Conservation (phyloP, 805 yeast genomes). For the Scheffersomyces lignosus region DNA sequence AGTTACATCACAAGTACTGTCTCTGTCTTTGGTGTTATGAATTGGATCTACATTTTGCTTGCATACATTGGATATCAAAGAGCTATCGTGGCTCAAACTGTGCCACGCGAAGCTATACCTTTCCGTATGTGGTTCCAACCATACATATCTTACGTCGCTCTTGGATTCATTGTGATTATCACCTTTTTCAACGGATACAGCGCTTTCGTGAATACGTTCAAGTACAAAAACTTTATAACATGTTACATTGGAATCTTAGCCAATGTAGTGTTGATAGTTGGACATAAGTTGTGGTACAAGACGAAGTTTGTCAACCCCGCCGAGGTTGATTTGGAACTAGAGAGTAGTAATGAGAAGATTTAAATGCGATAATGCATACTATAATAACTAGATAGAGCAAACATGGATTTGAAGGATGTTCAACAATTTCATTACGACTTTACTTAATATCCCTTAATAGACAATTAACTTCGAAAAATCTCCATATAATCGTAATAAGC, state of each 20-base stretch:
- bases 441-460: too few species aligned
- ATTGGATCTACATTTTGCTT: constrained; percentile 14
- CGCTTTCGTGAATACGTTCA: constrained; percentile 11
- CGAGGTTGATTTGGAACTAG: constrained; percentile 6
- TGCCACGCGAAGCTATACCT: constrained; percentile 14
- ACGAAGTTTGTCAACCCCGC: constrained; percentile 6
- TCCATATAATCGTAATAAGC: too few species aligned
- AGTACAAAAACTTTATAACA: constrained; percentile 14
- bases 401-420: too few species aligned
- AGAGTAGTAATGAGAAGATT: too few species aligned
- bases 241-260: constrained; percentile 11
- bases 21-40: constrained; percentile 16
- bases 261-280: constrained; percentile 6
- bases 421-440: too few species aligned
- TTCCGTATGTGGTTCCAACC: constrained; percentile 17
- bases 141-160: constrained; percentile 11
- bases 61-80: constrained; percentile 11
- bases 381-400: too few species aligned
- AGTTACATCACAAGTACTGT: constrained; percentile 16
- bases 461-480: too few species aligned
- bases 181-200: constrained; percentile 15
- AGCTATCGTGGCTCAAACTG: constrained; percentile 11
- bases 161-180: constrained; percentile 9
- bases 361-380: too few species aligned
- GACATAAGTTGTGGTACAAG: constrained; percentile 5